These are phyloP conservation scores for Hypocrella siamensis DNA, from an alignment of 2,329 filamentous ascomycete species.

Conservation along the genomic window DNA sequence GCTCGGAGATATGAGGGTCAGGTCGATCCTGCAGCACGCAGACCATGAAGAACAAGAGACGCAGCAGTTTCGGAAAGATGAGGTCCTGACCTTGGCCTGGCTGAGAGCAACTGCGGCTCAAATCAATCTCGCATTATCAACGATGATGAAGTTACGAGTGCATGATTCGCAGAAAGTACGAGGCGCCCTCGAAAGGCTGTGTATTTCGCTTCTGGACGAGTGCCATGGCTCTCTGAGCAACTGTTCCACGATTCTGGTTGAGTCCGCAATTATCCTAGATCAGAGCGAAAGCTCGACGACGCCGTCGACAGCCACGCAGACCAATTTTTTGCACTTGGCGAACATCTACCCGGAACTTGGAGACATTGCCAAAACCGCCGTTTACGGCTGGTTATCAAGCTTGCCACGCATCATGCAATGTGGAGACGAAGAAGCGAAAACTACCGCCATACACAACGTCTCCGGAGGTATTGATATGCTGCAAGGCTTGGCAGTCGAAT, in stretches of 20 bases:
- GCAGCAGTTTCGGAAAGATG: conserved; percentile 10
- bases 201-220: conserved; percentile 59
- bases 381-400: conserved; percentile 70
- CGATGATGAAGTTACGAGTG: conserved; percentile 58
- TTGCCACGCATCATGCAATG: conserved; percentile 72
- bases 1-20: conserved; percentile 40
- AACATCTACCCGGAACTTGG: conserved; percentile 45
- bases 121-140: conserved; percentile 67
- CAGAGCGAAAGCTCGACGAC: conserved; percentile 26
- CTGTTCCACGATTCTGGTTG: conserved; percentile 56
- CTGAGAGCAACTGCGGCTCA: conserved; percentile 65
- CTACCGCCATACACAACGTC: conserved; percentile 59
- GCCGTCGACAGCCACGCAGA: conserved; percentile 17
- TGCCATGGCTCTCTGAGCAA: conserved; percentile 59
- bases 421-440: conserved; percentile 65
- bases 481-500: conserved; percentile 45
- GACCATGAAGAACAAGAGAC: conserved; percentile 10
- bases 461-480: conserved; percentile 55
- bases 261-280: conserved; percentile 61
- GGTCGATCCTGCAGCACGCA: conserved; percentile 18
- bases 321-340: conserved; percentile 44
- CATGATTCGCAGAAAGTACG: conserved; percentile 57
- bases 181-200: conserved; percentile 51
- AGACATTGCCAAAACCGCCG: conserved; percentile 49
- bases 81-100: conserved; percentile 44